Evolutionary conservation across 2,329 filamentous ascomycete genomes (phyloP).

Genomic region (Pyricularia grisea): DNA sequence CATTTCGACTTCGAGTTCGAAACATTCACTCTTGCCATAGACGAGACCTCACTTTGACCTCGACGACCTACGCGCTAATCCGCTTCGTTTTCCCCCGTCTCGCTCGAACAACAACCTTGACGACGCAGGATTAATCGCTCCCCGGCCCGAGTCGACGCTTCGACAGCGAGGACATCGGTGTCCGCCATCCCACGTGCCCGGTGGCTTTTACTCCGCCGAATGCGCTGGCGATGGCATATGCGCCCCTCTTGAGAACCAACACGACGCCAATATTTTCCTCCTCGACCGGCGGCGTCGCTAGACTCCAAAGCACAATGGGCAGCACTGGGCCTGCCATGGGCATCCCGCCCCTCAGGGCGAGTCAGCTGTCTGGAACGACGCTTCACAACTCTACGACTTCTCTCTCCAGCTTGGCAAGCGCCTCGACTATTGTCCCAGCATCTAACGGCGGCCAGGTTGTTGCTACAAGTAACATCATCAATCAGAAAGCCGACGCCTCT

Average conservation of each 20-base stretch:
- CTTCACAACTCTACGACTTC: conserved; percentile 44
- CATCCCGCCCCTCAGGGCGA: conserved; percentile 39
- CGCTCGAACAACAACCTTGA: neutral
- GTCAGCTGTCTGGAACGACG: conserved; percentile 54
- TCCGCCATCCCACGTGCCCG: conserved; percentile 3
- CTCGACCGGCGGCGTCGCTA: conserved; percentile 35
- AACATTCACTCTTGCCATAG: neutral
- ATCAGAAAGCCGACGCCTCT: conserved; percentile 86
- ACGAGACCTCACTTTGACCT: neutral
- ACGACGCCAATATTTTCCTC: conserved; percentile 45
- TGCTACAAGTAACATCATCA: conserved; percentile 90
- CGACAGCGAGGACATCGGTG: neutral
- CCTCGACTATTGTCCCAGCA: conserved; percentile 27
- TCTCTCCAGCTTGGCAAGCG: conserved; percentile 36
- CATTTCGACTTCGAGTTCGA: neutral
- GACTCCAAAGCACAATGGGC: conserved; percentile 38
- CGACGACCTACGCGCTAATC: neutral
- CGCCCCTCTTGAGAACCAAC: conserved; percentile 49
- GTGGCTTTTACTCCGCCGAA: conserved; percentile 18
- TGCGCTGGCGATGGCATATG: conserved; percentile 49
- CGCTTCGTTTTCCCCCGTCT: neutral
- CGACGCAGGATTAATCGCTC: neutral
- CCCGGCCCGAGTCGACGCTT: neutral
- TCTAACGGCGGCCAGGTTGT: conserved; percentile 57
- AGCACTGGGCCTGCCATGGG: conserved; percentile 23